Percentiles rank a stretch among this genome's conserved stretches.
Evolutionary conservation across 2,329 filamentous ascomycete species (phyloP).

Genomic region (Seiridium cupressi): DNA sequence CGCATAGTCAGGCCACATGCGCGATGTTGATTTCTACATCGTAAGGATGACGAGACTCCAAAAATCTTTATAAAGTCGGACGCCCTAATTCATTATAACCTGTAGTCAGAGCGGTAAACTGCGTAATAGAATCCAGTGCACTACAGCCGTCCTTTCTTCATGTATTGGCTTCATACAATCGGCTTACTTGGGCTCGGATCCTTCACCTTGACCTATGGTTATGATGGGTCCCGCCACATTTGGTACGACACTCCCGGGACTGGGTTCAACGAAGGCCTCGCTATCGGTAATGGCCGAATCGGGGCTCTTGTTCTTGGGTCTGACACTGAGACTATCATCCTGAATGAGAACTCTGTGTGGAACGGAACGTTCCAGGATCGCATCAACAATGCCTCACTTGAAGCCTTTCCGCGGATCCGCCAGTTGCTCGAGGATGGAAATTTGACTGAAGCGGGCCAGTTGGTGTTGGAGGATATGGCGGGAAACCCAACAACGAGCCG

Average conservation of each 20-base stretch:
- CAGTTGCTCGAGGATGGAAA: slow-evolving; percentile 32
- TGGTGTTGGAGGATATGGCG: slow-evolving; percentile 31
- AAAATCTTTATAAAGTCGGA: too few species aligned
- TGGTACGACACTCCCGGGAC: slow-evolving; percentile 3
- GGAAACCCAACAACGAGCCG: slow-evolving; percentile 34
- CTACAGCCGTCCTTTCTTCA: not conserved
- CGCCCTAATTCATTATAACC: too few species aligned
- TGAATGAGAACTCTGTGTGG: slow-evolving; percentile 48
- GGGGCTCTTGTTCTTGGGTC: slow-evolving; percentile 1
- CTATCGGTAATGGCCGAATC: slow-evolving; percentile 1
- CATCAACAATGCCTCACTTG: slow-evolving; percentile 30
- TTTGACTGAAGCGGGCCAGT: slow-evolving; percentile 26
- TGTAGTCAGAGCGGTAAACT: too few species aligned
- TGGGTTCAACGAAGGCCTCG: not conserved
- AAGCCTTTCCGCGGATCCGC: slow-evolving; percentile 33
- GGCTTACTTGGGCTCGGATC: not conserved
- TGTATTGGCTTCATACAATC: not conserved
- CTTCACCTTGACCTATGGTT: not conserved
- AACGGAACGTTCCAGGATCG: slow-evolving; percentile 38
- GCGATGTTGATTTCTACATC: too few species aligned
- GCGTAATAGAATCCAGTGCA: too few species aligned
- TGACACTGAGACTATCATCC: slow-evolving; percentile 31
- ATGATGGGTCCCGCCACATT: not conserved
- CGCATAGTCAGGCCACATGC: too few species aligned
- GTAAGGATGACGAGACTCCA: too few species aligned